Evolutionary conservation across 2,329 filamentous ascomycete species (phyloP).

Genomic region (Aspergillus cejpii): DNA sequence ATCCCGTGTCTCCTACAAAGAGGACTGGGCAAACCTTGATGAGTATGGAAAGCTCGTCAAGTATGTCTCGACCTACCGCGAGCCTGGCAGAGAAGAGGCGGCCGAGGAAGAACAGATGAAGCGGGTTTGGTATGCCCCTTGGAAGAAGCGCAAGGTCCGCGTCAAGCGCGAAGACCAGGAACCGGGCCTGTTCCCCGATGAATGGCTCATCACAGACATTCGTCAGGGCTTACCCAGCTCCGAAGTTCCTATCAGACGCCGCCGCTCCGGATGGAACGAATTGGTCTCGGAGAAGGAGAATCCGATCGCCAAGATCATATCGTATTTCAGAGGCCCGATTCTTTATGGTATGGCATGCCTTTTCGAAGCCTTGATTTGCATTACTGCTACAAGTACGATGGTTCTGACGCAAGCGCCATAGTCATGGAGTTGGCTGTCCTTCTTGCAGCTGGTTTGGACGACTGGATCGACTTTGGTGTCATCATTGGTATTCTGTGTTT

Average conservation of each 20-base stretch:
- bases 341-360: conserved; percentile 57
- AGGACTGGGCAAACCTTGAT: conserved; percentile 41
- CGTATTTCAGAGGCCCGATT: conserved; percentile 69
- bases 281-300: conserved; percentile 72
- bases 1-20: conserved; percentile 31
- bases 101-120: conserved; percentile 43
- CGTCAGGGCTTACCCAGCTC: conserved; percentile 53
- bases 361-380: background rate
- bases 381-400: background rate
- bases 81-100: conserved; percentile 41
- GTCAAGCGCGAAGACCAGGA: conserved; percentile 21
- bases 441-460: conserved; percentile 63
- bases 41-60: conserved; percentile 62
- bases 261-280: conserved; percentile 64
- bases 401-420: conserved; percentile 17
- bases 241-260: conserved; percentile 58
- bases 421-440: conserved; percentile 71
- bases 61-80: conserved; percentile 61
- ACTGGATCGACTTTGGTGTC: conserved; percentile 72
- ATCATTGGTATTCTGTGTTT: conserved; percentile 69
- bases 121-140: conserved; percentile 56
- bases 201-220: conserved; percentile 65
- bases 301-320: conserved; percentile 64
- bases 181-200: conserved; percentile 49
- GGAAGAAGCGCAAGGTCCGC: conserved; percentile 37